phyloP scores from a whole-genome alignment of 2,329 filamentous ascomycete genomes.

The Penicillium sp. region DNA sequence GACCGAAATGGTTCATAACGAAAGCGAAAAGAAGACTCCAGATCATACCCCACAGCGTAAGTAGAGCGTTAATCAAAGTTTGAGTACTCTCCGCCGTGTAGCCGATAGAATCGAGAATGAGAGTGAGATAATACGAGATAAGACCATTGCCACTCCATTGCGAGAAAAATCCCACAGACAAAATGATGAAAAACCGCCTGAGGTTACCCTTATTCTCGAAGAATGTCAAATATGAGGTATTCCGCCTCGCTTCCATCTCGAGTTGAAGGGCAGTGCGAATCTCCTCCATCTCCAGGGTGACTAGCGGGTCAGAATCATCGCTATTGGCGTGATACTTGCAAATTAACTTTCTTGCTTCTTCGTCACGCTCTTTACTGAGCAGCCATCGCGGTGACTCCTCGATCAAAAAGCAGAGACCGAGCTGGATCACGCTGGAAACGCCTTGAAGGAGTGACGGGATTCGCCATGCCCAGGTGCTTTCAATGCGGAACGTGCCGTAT shows the following conservation, averaged over 20 bases:
- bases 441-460: conserved; percentile 52
- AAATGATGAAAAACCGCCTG: conserved; percentile 1
- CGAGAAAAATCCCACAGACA: conserved; percentile 17
- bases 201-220: conserved; percentile 3
- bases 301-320: conserved; percentile 59
- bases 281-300: conserved; percentile 51
- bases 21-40: conserved; percentile 62
- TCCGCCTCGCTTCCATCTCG: conserved; percentile 25
- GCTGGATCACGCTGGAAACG: neutral
- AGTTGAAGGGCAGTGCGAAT: conserved; percentile 39
- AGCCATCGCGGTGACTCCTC: conserved; percentile 18
- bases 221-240: conserved; percentile 13
- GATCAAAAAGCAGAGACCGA: conserved; percentile 4
- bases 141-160: conserved; percentile 40
- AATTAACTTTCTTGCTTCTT: conserved; percentile 66
- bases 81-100: conserved; percentile 53
- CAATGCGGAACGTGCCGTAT: conserved; percentile 39
- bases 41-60: conserved; percentile 62
- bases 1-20: conserved; percentile 55
- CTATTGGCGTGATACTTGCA: conserved; percentile 69
- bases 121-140: conserved; percentile 62
- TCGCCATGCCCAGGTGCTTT: conserved; percentile 51
- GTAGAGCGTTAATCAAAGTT: conserved; percentile 62
- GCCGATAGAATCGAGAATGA: conserved; percentile 60
- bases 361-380: conserved; percentile 45